A percentile compares a stretch with the other conserved stretches of the same genome.
These are phyloP conservation scores for Ministeria vibrans DNA, from an alignment of 78 protist genomes.

Conservation along the genomic window DNA sequence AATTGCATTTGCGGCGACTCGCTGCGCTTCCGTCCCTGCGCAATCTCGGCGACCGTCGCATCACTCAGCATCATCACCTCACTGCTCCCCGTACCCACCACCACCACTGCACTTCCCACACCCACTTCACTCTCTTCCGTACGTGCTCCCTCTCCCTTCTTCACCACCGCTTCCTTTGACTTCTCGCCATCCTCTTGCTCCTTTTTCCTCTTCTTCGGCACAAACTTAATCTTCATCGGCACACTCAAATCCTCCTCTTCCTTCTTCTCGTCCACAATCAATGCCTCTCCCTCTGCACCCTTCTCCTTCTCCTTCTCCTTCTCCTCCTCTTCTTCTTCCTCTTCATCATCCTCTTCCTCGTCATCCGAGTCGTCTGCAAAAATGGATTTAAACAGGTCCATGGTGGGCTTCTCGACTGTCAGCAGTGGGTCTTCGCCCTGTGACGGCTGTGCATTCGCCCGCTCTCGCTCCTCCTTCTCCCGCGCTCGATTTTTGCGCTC, in stretches of 20 bases:
- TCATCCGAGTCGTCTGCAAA: background rate
- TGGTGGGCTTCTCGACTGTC: background rate
- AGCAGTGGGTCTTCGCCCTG: background rate
- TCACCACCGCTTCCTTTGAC: background rate
- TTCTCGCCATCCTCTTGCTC: background rate
- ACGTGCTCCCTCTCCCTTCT: background rate
- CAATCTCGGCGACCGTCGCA: no score
- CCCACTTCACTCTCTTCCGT: background rate
- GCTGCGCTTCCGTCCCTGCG: no score
- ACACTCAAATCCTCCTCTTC: constrained; percentile 9
- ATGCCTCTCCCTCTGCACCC: no score
- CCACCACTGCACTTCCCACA: no score
- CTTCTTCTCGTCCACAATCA: background rate
- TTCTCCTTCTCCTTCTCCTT: background rate
- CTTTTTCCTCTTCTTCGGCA: constrained; percentile 11
- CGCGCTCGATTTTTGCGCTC: background rate
- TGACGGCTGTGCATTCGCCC: background rate
- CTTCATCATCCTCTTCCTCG: background rate
- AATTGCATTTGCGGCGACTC: no score
- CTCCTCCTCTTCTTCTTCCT: background rate
- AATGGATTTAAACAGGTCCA: background rate
- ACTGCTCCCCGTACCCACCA: no score
- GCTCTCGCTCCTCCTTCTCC: background rate
- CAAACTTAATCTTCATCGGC: no score
- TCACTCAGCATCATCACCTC: no score